Evolutionary conservation across 1,139 yeast genomes (phyloP).

Genomic region (Saccharomyces pastorianus): DNA sequence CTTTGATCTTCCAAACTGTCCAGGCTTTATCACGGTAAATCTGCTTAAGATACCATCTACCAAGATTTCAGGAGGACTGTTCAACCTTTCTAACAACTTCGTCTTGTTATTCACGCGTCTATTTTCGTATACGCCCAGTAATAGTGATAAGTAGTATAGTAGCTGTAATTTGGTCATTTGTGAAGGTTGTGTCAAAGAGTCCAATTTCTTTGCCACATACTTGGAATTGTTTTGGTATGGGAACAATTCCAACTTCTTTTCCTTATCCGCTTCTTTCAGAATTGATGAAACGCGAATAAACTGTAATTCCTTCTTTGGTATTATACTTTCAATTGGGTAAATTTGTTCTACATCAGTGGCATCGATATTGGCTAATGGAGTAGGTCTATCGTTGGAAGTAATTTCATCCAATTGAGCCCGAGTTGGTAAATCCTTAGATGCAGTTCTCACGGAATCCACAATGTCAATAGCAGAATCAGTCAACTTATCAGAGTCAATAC

Average conservation of each 20-base stretch:
- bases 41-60: constrained; percentile 66
- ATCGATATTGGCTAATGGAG: constrained; percentile 66
- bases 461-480: constrained; percentile 71
- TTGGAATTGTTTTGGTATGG: constrained; percentile 50
- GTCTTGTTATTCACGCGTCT: constrained; percentile 58
- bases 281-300: constrained; percentile 55
- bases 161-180: constrained; percentile 56
- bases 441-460: constrained; percentile 65
- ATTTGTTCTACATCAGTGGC: constrained; percentile 78
- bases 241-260: constrained; percentile 46
- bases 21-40: constrained; percentile 59
- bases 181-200: constrained; percentile 36
- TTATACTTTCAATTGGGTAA: constrained; percentile 63
- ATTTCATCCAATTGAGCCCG: constrained; percentile 48
- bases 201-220: constrained; percentile 46
- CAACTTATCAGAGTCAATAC: constrained; percentile 75
- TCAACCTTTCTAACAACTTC: constrained; percentile 52
- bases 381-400: constrained; percentile 59
- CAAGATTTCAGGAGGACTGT: constrained; percentile 62
- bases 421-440: constrained; percentile 68
- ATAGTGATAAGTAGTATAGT: constrained; percentile 67
- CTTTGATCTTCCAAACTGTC: constrained; percentile 64
- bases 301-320: constrained; percentile 59
- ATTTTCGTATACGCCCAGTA: constrained; percentile 71
- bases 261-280: constrained; percentile 42